Base-by-base conservation (phyloP, 1,284 basidiomycete species). In the Cystobasidiaceae sp. region DNA sequence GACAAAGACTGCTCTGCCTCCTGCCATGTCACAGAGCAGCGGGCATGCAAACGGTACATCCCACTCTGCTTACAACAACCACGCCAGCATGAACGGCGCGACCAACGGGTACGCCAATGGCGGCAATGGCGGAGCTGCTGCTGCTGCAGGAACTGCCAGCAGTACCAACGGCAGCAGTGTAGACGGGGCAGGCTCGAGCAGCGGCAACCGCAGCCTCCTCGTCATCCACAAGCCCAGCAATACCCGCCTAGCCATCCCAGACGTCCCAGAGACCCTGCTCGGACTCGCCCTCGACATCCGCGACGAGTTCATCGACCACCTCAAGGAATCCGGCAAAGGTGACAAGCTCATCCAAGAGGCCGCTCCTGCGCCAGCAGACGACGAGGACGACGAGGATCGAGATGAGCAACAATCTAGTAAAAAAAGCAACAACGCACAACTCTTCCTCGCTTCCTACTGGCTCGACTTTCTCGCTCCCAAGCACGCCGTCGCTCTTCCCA, bases 381-480 rank as follows among this genome's bases (percentile, higher is more conserved):
- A 73, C 25, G 72, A 74, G 27, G 70, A 69, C 17, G 70, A 71
- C 37, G 68, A 43, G 37, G 49, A n/a, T 21, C 39, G 41, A 51
- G 58, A 15, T 17, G 49, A 34, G 17, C 25, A n/a, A 21, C 11
- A 25, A 46, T 37, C 25, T 23, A 52, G 64, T 33, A 46, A 34
- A 4, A 32, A 45, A 21, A 28, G 6, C 13, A 45, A 52, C 60
- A 73, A 74, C 61, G 60, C 67, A 39, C 66, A 73, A 49, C 54
- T 77, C 56, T 70, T 72, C 60, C 69, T 77, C 23, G 67, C 71
- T 46, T 70, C 74, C 68, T 75, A 75, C 70, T 76, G 76, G 72
- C 71, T 78, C 30, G 68, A 69, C 30, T 77, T 76, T 72, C 70
- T 78, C 46, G 58, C 70, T 6, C 66, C 70, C 58, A 70, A 69